phyloP scores from a whole-genome alignment of 2,329 filamentous ascomycete species.

The Pseudocercospora pini-densiflorae region DNA sequence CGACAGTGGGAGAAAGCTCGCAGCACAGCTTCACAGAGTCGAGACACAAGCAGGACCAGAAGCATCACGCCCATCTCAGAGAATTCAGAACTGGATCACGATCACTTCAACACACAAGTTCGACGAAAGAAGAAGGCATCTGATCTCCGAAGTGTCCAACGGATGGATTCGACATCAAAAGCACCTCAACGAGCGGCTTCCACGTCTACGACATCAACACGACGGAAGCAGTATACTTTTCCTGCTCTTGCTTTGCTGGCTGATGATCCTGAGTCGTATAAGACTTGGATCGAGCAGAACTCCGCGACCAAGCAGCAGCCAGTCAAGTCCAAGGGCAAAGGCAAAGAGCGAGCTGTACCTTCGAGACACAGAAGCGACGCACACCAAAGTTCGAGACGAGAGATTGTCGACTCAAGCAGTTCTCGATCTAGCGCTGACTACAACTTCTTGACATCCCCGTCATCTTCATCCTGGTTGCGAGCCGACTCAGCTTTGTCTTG shows the following conservation, averaged over 20 bases:
- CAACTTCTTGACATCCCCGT: not conserved
- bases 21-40: not conserved
- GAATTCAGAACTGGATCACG: not conserved
- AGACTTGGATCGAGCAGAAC: not conserved
- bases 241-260: not conserved
- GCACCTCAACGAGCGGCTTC: not conserved
- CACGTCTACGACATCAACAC: not conserved
- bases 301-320: not conserved
- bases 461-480: not conserved
- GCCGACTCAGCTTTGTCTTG: not conserved
- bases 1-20: slow-evolving; percentile 8
- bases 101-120: not conserved
- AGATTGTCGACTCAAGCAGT: not conserved
- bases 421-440: not conserved
- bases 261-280: not conserved
- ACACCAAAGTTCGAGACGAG: not conserved
- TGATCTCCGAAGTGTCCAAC: not conserved
- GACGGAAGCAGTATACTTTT: not conserved
- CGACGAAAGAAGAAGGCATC: slow-evolving; percentile 3
- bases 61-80: slow-evolving; percentile 4
- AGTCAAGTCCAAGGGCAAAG: not conserved
- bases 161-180: not conserved
- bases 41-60: not conserved
- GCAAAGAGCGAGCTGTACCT: not conserved
- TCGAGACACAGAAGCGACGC: slow-evolving; percentile 2